Evolutionary conservation across 2,329 filamentous ascomycete species (phyloP).

Genomic region (Podosphaera xanthii): DNA sequence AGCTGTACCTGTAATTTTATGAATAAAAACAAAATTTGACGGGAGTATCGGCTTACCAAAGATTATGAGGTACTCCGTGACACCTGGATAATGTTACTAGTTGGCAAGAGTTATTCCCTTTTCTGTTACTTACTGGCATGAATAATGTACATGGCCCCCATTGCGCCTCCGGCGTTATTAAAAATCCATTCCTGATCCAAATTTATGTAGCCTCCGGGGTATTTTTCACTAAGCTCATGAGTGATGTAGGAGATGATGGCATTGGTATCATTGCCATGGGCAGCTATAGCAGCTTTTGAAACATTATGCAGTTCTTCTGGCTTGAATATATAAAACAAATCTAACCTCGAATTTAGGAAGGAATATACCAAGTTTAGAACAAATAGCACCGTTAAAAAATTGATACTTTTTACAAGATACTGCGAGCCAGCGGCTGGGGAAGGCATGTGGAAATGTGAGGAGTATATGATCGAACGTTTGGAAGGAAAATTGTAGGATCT

Average conservation of each 20-base stretch:
- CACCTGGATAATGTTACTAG: constrained; percentile 21
- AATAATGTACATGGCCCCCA: constrained; percentile 80
- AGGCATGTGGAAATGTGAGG: neutral
- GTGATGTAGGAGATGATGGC: constrained; percentile 49
- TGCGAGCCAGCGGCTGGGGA: neutral
- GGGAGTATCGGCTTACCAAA: constrained; percentile 30
- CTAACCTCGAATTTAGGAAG: constrained; percentile 29
- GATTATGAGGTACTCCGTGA: constrained; percentile 80
- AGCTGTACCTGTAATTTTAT: constrained; percentile 30
- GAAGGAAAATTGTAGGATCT: too few relatives aligned
- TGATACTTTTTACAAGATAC: neutral
- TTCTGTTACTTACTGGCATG: constrained; percentile 43
- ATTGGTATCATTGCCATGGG: constrained; percentile 54
- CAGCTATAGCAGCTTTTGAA: constrained; percentile 37
- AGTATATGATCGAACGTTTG: neutral
- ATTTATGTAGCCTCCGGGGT: constrained; percentile 33
- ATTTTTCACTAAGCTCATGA: constrained; percentile 33
- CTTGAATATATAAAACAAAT: constrained; percentile 51
- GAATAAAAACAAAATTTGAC: neutral
- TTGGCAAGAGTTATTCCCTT: neutral
- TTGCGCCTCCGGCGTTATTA: constrained; percentile 77
- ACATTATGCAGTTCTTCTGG: constrained; percentile 45
- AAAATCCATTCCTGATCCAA: constrained; percentile 66
- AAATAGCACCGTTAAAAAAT: constrained; percentile 18
- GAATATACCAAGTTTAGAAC: constrained; percentile 30